These are phyloP conservation scores for Cryptococcus sp. DNA, from an alignment of 1,284 basidiomycete species.

Conservation along the genomic window DNA sequence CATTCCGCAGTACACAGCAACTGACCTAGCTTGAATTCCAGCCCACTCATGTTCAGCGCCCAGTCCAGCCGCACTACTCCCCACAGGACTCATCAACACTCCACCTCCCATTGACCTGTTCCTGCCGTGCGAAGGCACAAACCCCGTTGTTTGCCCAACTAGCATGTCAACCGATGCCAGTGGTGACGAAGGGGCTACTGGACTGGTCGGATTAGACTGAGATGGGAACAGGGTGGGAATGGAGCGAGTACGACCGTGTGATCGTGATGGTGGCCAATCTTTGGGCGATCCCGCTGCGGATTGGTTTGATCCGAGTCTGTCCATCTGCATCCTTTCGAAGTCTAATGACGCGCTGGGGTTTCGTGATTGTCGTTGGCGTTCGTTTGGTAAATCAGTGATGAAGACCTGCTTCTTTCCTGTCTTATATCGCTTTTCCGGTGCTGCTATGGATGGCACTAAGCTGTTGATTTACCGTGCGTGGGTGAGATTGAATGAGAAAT, in stretches of 20 bases:
- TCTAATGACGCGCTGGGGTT: no score
- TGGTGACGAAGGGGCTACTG: background rate
- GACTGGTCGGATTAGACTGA: constrained; percentile 1
- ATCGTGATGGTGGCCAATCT: background rate
- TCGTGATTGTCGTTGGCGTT: no score
- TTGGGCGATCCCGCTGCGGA: constrained; percentile 3
- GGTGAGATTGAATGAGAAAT: background rate
- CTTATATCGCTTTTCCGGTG: no score
- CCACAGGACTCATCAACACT: constrained; percentile 2
- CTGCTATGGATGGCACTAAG: no score
- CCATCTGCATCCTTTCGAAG: constrained; percentile 10
- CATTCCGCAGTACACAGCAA: background rate
- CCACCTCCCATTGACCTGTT: background rate
- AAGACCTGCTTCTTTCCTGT: no score
- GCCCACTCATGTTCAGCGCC: constrained; percentile 66
- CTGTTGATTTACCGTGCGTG: no score
- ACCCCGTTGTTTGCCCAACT: background rate
- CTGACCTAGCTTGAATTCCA: constrained; percentile 51
- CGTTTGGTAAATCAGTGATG: no score
- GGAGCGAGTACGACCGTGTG: constrained; percentile 2
- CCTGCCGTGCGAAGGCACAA: background rate
- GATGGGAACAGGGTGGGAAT: background rate
- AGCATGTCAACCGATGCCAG: background rate
- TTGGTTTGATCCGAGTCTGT: constrained; percentile 12
- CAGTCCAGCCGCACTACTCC: constrained; percentile 41